phyloP scores from a whole-genome alignment of 768 basidiomycete genomes.

The Suillus alpinus region DNA sequence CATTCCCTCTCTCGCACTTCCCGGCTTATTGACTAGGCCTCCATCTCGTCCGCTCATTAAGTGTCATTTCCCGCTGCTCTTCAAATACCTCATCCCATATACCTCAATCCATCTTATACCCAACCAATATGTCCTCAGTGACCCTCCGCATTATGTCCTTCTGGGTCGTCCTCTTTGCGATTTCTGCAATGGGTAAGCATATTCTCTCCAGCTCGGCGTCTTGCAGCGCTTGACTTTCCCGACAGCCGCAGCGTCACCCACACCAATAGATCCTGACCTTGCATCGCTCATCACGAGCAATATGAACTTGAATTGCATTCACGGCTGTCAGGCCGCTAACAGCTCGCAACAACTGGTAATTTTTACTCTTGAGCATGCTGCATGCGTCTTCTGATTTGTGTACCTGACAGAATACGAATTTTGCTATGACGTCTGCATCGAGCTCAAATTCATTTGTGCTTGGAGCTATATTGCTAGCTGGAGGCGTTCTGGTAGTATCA shows the following conservation, averaged over 20 bases:
- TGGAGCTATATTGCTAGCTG: constrained; percentile 19
- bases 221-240: not conserved
- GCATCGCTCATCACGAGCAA: constrained; percentile 21
- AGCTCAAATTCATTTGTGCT: constrained; percentile 16
- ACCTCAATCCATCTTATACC: not conserved
- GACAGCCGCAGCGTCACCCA: constrained; percentile 23
- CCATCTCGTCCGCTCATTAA: not conserved
- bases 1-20: not conserved
- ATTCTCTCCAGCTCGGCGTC: not conserved
- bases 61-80: not conserved
- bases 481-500: constrained; percentile 18
- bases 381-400: not conserved
- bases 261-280: constrained; percentile 21
- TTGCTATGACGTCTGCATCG: constrained; percentile 17
- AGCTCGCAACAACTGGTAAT: constrained; percentile 23
- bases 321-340: constrained; percentile 20
- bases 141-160: constrained; percentile 17
- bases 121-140: constrained; percentile 14
- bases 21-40: constrained; percentile 15
- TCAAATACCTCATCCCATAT: not conserved
- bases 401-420: constrained; percentile 16
- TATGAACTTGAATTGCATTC: constrained; percentile 19
- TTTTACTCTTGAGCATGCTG: not conserved
- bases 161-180: constrained; percentile 20
- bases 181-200: constrained; percentile 19